Conservation (phyloP, 192 early-diverging fungal genomes). For the Backusella psychrophila region DNA sequence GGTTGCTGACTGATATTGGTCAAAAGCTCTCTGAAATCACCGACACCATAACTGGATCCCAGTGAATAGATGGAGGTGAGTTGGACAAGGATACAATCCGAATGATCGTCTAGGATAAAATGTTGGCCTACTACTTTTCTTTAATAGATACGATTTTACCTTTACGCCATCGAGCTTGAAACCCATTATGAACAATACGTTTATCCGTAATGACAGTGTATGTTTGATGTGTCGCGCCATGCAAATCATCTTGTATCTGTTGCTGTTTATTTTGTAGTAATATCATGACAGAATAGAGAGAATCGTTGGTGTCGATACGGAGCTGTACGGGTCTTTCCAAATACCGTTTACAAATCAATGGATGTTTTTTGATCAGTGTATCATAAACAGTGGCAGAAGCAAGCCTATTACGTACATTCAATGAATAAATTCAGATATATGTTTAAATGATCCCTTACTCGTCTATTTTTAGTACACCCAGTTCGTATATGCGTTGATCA, state of each 20-base stretch:
- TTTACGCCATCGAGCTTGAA: constrained; percentile 2
- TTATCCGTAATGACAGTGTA: background rate
- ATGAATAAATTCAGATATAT: too few species aligned
- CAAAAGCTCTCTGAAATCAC: constrained; percentile 6
- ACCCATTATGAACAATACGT: background rate
- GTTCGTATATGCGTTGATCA: background rate
- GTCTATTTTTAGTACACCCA: constrained; percentile 1
- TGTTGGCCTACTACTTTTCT: background rate
- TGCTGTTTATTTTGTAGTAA: background rate
- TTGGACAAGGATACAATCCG: background rate
- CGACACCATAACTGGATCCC: background rate
- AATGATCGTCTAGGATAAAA: background rate
- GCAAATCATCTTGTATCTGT: background rate
- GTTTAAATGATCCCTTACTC: background rate
- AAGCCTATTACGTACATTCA: background rate
- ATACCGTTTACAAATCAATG: background rate
- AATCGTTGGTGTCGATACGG: background rate
- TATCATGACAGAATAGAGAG: background rate
- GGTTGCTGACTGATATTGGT: background rate
- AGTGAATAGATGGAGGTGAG: background rate
- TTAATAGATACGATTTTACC: background rate
- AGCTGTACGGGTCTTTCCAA: background rate
- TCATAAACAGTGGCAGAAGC: background rate
- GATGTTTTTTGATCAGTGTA: background rate
- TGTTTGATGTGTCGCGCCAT: background rate